These are phyloP conservation scores for Solanum infundibuliforme DNA, from an alignment of 257 asterid genomes.

Conservation along the genomic window DNA sequence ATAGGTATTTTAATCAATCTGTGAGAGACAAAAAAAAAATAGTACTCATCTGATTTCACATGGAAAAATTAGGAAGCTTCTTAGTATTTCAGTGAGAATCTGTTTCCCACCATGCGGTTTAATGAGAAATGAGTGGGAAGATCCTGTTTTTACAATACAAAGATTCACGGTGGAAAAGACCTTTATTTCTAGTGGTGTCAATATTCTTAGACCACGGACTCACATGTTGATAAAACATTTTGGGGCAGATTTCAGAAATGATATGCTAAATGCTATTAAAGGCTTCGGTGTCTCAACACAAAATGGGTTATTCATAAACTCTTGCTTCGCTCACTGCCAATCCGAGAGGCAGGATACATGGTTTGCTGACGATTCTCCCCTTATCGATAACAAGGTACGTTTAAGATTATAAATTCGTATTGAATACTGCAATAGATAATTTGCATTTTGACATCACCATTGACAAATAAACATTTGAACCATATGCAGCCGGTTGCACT, in stretches of 20 bases:
- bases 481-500: constrained; percentile 57
- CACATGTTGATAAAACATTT: neutral
- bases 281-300: neutral
- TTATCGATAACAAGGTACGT: constrained; percentile 6
- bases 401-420: neutral
- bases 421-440: neutral
- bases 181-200: neutral
- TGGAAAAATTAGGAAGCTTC: neutral
- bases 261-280: constrained; percentile 5
- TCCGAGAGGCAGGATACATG: constrained; percentile 19
- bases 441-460: neutral
- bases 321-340: constrained; percentile 17
- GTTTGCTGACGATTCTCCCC: constrained; percentile 19
- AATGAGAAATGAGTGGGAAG: neutral
- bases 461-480: neutral
- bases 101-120: neutral
- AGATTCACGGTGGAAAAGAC: neutral
- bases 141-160: neutral
- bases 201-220: neutral
- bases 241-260: constrained; percentile 1
- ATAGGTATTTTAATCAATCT: neutral
- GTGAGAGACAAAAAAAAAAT: neutral
- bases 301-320: constrained; percentile 12
- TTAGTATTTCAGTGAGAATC: neutral
- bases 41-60: neutral